These are phyloP conservation scores for Isoetes taiwanensis DNA, from an alignment of 75 land plant genomes.

Conservation along the genomic window DNA sequence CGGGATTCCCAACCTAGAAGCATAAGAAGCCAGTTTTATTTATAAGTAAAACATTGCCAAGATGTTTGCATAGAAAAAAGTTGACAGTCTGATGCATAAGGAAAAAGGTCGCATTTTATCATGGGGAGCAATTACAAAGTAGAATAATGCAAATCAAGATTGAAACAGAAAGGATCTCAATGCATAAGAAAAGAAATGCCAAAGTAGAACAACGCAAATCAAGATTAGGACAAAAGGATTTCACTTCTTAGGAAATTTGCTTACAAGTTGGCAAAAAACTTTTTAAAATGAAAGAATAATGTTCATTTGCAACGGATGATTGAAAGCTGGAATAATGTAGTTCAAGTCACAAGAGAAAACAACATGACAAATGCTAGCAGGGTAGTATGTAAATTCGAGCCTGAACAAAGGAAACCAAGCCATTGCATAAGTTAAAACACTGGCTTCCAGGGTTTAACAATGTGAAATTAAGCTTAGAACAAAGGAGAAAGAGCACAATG, in stretches of 20 bases:
- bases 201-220: neutral
- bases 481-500: neutral
- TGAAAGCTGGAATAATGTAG: too few species aligned
- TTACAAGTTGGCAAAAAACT: too few species aligned
- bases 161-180: neutral
- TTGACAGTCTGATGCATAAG: neutral
- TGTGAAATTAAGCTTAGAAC: neutral
- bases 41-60: neutral
- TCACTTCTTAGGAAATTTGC: too few species aligned
- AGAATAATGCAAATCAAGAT: neutral
- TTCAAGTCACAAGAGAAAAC: too few species aligned
- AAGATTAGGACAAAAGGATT: too few species aligned
- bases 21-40: too few species aligned
- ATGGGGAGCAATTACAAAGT: neutral
- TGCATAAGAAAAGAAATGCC: neutral
- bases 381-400: neutral
- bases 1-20: slow-evolving; percentile 94
- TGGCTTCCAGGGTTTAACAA: too few species aligned
- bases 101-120: neutral
- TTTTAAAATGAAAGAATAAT: too few species aligned
- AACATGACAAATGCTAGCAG: too few species aligned
- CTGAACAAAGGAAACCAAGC: neutral
- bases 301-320: too few species aligned
- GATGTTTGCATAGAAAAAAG: neutral
- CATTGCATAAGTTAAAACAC: too few species aligned